phyloP scores from a whole-genome alignment of 2,329 filamentous ascomycete species.

The Nemania sp. region DNA sequence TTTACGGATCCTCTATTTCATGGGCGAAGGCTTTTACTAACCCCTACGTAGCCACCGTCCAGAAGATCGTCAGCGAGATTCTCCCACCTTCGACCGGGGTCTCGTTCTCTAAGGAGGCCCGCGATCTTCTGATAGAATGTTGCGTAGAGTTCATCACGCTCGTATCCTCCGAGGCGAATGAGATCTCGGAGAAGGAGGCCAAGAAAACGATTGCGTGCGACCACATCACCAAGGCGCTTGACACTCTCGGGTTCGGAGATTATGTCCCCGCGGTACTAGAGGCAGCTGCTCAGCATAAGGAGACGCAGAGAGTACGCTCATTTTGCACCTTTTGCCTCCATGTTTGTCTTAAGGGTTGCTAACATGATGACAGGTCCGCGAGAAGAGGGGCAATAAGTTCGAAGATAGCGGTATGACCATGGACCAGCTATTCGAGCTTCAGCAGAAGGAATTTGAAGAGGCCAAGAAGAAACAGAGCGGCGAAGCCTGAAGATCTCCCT shows the following conservation, averaged over 20 bases:
- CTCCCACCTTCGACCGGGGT: slow-evolving; percentile 75
- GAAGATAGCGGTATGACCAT: slow-evolving; percentile 91
- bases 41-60: slow-evolving; percentile 61
- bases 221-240: slow-evolving; percentile 92
- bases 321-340: neutral
- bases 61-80: slow-evolving; percentile 92
- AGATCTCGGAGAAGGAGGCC: slow-evolving; percentile 97
- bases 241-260: slow-evolving; percentile 88
- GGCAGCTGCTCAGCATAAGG: slow-evolving; percentile 69
- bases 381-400: slow-evolving; percentile 97
- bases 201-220: slow-evolving; percentile 99
- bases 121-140: slow-evolving; percentile 95
- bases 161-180: slow-evolving; percentile 97
- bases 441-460: slow-evolving; percentile 83
- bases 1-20: neutral
- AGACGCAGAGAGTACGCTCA: slow-evolving; percentile 76
- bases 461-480: slow-evolving; percentile 39
- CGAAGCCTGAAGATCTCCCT: slow-evolving; percentile 14
- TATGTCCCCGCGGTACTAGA: slow-evolving; percentile 80
- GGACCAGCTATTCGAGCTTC: slow-evolving; percentile 85
- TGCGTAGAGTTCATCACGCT: slow-evolving; percentile 99
- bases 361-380: slow-evolving; percentile 68
- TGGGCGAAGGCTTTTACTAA: slow-evolving; percentile 36
- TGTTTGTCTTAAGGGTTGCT: slow-evolving; percentile 8
- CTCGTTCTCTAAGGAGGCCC: slow-evolving; percentile 91